Conservation (phyloP, 2,329 filamentous ascomycete species). For the Mariannaea sp. region DNA sequence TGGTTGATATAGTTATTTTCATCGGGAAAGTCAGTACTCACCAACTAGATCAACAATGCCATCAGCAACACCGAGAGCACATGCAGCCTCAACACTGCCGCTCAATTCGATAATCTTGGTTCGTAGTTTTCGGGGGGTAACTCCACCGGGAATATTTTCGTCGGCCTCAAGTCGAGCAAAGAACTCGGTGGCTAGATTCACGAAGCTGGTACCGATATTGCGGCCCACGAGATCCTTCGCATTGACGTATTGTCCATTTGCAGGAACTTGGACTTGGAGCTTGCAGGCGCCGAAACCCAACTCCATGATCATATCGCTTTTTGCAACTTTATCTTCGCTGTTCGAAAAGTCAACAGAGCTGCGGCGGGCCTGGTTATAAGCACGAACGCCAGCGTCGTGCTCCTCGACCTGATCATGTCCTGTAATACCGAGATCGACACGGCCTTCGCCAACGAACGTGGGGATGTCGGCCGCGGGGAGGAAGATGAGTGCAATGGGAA, state of each 20-base stretch:
- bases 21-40: constrained; percentile 61
- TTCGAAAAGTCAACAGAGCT: constrained; percentile 44
- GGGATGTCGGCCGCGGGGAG: constrained; percentile 97
- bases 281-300: constrained; percentile 90
- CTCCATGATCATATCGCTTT: constrained; percentile 86
- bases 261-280: constrained; percentile 95
- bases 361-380: constrained; percentile 53
- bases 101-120: constrained; percentile 95
- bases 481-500: constrained; percentile 93
- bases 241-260: constrained; percentile 73
- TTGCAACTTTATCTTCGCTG: constrained; percentile 52
- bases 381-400: constrained; percentile 71
- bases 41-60: constrained; percentile 97
- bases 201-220: constrained; percentile 96
- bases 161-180: constrained; percentile 76
- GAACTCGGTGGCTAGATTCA: constrained; percentile 79
- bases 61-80: constrained; percentile 91
- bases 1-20: not conserved
- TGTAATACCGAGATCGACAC: constrained; percentile 92
- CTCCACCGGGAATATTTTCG: constrained; percentile 45
- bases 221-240: constrained; percentile 84
- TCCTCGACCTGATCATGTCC: constrained; percentile 91
- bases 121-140: constrained; percentile 60
- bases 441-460: constrained; percentile 93
- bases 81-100: constrained; percentile 96